phyloP scores from a whole-genome alignment of 139 green algal species.

The Nannochloris sp. region DNA sequence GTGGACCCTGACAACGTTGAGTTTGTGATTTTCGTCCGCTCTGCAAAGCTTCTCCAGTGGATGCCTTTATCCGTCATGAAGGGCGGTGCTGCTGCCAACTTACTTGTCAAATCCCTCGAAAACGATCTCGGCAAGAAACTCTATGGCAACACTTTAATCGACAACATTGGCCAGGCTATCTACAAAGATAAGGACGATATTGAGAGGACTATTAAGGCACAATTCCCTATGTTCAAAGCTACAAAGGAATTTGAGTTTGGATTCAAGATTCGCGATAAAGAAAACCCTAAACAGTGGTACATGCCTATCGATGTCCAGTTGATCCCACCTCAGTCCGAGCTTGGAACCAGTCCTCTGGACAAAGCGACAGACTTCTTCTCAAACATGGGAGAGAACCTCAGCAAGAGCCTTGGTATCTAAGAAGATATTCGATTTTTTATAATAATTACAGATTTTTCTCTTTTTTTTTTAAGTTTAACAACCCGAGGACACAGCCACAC shows the following conservation, averaged over 20 bases:
- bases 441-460: too few species aligned
- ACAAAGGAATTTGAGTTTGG: constrained; percentile 60
- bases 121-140: constrained; percentile 42
- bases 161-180: constrained; percentile 46
- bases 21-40: constrained; percentile 68
- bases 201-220: constrained; percentile 21
- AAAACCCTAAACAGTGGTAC: constrained; percentile 46
- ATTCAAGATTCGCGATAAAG: constrained; percentile 71
- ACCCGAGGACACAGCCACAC: too few species aligned
- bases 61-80: constrained; percentile 59
- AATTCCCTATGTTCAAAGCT: constrained; percentile 35
- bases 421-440: too few species aligned
- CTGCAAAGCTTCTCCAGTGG: constrained; percentile 47
- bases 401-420: too few species aligned
- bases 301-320: constrained; percentile 40
- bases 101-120: constrained; percentile 52
- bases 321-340: constrained; percentile 39
- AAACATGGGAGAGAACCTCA: constrained; percentile 15
- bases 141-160: constrained; percentile 45
- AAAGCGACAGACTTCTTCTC: constrained; percentile 8
- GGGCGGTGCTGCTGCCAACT: constrained; percentile 47
- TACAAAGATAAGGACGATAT: constrained; percentile 47
- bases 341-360: constrained; percentile 19
- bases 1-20: constrained; percentile 69
- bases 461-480: too few species aligned